Evolutionary conservation across 257 asterid species (phyloP), one percentile per base, ranked within the genome.

Genomic region (Verbena officinalis): DNA sequence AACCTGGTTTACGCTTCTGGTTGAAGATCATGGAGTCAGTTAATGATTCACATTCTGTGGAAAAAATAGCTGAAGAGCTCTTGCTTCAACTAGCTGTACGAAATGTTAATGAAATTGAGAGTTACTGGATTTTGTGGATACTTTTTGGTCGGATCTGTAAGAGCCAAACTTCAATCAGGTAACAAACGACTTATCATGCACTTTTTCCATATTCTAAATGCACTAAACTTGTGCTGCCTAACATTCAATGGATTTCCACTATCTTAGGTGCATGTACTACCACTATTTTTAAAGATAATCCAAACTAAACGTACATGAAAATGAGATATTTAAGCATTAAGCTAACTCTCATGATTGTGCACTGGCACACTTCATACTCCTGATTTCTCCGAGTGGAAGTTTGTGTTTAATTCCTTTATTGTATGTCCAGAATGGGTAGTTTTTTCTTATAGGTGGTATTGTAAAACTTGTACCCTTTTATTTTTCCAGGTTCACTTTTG

Each of bases 91-190:
- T 94, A 72, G 89, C 95, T 40, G 71, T 71, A 56, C 84, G 75
- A 73, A 74, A 80, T 77, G 83, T 75, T 20, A 78, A 62, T 50
- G 92, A 82, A 65, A 78, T 72, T 43, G 97, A 94, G 84, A 95
- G 91, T 68, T 80, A 90, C 83, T 94, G 97, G 97, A 82, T 80
- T 76, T 78, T 94, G 79, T 86, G 94, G 92, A 60, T 86, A 61
- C 81, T 90, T 49, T 90, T 88, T 80, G 80, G 87, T 59, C 85
- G 65, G 57, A 70, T 83, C 62, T 81, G 49, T 64, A 62, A 78
- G 75, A 64, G 58, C 49, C 87, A 75, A 66, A 50, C 79, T 31
- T 79, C 90, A 51, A 48, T 84, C 76, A 88, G 97, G 98, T 87
- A 58, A 21, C n/a, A 52, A 43, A 57, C 44, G 13, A 61, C 61